A percentile compares a stretch with the other conserved stretches of the same genome.
Evolutionary conservation across 2,329 filamentous ascomycete species (phyloP).

Genomic region (Ophiostoma ulmi): DNA sequence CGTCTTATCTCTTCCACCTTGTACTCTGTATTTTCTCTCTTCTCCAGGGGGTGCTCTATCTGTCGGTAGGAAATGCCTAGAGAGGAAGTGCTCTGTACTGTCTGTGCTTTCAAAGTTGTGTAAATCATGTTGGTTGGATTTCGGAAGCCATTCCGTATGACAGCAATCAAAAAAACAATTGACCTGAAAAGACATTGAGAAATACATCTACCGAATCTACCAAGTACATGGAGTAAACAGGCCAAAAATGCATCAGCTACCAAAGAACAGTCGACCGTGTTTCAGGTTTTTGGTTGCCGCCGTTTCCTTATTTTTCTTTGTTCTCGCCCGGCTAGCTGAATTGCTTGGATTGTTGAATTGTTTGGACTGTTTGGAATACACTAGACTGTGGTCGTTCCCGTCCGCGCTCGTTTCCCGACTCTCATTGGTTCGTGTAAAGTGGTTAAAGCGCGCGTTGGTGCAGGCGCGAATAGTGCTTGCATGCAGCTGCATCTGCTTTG

Average conservation of each 20-base stretch:
- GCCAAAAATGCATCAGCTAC: not conserved
- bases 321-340: not conserved
- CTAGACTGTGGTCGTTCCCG: not conserved
- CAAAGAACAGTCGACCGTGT: not conserved
- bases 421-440: not conserved
- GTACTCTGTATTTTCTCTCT: not conserved
- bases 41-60: not conserved
- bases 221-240: not conserved
- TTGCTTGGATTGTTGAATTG: not conserved
- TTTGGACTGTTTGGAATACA: not conserved
- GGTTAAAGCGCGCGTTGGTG: not conserved
- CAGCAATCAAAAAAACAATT: not conserved
- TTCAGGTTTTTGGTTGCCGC: not conserved
- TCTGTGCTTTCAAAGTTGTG: not conserved
- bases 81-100: slow-evolving; percentile 1
- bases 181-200: not conserved
- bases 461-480: slow-evolving; percentile 1
- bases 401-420: not conserved
- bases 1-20: not conserved
- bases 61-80: not conserved
- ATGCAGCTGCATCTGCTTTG: slow-evolving; percentile 9
- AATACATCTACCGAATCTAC: not conserved
- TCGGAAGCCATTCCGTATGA: not conserved
- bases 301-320: slow-evolving; percentile 3
- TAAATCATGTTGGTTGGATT: not conserved